Evolutionary conservation across 2,329 filamentous ascomycete genomes (phyloP).

Genomic region (Cladosporium halotolerans): DNA sequence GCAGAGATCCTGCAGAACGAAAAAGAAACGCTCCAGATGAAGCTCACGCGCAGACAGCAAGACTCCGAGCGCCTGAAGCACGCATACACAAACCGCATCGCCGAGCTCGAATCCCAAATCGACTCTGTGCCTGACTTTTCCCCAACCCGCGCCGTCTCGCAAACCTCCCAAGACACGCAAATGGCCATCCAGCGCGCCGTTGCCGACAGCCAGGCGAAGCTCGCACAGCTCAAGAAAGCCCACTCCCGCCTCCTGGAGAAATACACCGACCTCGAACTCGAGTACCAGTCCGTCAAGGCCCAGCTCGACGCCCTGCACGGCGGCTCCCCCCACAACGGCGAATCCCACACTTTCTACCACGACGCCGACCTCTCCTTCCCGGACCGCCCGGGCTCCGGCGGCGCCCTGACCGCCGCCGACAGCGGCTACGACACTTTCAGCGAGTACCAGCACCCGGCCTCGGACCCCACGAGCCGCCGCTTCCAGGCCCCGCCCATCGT

Average conservation of each 20-base stretch:
- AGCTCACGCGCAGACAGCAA: constrained; percentile 48
- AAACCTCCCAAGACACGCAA: constrained; percentile 12
- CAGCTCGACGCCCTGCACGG: constrained; percentile 22
- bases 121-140: neutral
- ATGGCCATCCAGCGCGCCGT: constrained; percentile 45
- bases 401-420: constrained; percentile 15
- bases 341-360: constrained; percentile 2
- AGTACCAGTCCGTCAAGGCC: constrained; percentile 25
- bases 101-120: constrained; percentile 36
- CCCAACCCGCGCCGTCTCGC: neutral
- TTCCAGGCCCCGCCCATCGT: constrained; percentile 3
- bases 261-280: constrained; percentile 42
- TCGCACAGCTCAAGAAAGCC: constrained; percentile 46
- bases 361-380: constrained; percentile 10
- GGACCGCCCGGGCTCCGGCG: constrained; percentile 12
- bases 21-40: constrained; percentile 53
- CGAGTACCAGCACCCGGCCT: constrained; percentile 19
- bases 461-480: constrained; percentile 17
- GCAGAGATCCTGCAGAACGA: constrained; percentile 54
- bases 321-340: neutral
- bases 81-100: constrained; percentile 44
- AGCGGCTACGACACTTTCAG: constrained; percentile 20
- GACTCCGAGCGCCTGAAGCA: constrained; percentile 44
- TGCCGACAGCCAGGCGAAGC: constrained; percentile 41
- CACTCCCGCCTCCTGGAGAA: constrained; percentile 46